Evolutionary conservation across 306 rosid genomes (phyloP), one percentile per base, ranked within the genome.

Genomic region (Albizia julibrissin): DNA sequence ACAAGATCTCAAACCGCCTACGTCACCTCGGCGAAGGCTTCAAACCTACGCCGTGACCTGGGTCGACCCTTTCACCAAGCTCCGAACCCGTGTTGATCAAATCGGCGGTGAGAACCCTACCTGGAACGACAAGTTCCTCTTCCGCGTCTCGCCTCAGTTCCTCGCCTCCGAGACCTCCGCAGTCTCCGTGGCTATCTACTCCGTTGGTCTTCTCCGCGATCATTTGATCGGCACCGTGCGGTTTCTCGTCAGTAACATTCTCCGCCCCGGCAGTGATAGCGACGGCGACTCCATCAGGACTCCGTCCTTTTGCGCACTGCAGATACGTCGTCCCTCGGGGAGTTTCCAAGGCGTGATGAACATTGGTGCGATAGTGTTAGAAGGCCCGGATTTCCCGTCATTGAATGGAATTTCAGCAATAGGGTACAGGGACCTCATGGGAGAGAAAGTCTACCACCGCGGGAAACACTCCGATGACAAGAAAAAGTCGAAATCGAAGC

Each of bases 71-170:
- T 39, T 83, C 65, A 71, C 77, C 37, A 92, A 92, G 86, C 94
- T 93, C 80, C 88, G 93, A 11, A 92, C 97, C 27, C 87, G 90
- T 12, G 72, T 92, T 33, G 97, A 95, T 86, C 80, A 75, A 13
- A 46, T 91, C 77, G 97, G 98, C 26, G 91, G 82, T 34, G 90
- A 82, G 11, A 91, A 95, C 46, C 97, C 99, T 13, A 93, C 93
- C 39, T 93, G 99, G 99, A 92, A 95, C 86, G 98, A 95, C 83
- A 92, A 86, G 37, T 92, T 95, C 79, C 95, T 93, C 91, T 95
- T 93, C 88, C 89, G 88, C 9, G 92, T 95, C 67, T 64, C 93
- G 49, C 87, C 90, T 26, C 87, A 87, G 77, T 95, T 90, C 76
- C 93, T 95, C 73, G 72, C 93, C 79, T 72, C 90, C 74, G 96